Base-by-base conservation (phyloP, 208 protist species). In the Blechomonas ayalai region DNA sequence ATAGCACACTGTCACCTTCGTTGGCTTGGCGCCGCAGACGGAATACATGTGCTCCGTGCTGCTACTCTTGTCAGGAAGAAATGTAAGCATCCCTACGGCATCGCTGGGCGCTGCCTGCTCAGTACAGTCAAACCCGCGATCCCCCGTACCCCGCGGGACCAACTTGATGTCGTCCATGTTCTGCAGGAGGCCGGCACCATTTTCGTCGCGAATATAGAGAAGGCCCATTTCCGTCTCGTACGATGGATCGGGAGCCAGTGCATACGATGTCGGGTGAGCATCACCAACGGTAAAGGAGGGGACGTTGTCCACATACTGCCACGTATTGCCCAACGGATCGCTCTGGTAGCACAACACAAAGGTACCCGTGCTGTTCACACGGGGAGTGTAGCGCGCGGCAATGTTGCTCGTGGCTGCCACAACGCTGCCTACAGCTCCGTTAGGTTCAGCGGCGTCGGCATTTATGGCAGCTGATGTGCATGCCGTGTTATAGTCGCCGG, bases 301-400 rank as follows among this genome's bases (percentile, higher is more conserved):
- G 12, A 85, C 38, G 34, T 77, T 42, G 1, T 67, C 40, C 19
- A 92, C 68, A 47, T 67, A 90, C 13, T 54, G 27, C 82, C 86
- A 95, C 18, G 45, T 27, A 22, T 73, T 57, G 33, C 41, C 50
- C 29, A 75, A 25, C 18, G 47, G 6, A 10, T 37, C 58, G 49
- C 79, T 89, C 51, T 82, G 69, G 55, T 95, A 95, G 64, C 87
- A 95, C 32, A 95, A 44, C 15, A 90, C 62, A 46, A 81, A 87
- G 8, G 54, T 68, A 18, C 79, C 82, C 12, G 69, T 82, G 15
- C 46, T 49, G 39, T 87, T 90, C 28, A 90, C 53, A 37, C 79
- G 77, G 0, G 78, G 82, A 25, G 33, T 41, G 54, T 90, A 90
- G 45, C 65, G 38, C 15, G 79, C 79, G 27, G 80, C 57, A 15